A percentile compares a stretch with the other conserved stretches of the same genome.
Evolutionary conservation across 257 asterid species (phyloP).

Genomic region (Asclepias syriaca): DNA sequence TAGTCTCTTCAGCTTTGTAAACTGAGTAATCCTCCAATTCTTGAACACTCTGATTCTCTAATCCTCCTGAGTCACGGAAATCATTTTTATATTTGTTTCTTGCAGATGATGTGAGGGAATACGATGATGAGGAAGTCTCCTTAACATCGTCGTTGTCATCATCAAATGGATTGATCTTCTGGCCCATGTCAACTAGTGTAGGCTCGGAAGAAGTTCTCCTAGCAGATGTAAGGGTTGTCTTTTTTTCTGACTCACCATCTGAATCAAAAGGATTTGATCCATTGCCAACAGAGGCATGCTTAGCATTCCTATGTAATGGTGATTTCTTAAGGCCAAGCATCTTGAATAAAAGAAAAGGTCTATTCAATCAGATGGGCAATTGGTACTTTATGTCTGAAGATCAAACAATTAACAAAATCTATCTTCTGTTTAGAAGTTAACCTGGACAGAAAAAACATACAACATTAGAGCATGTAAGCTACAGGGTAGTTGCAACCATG

Average conservation of each 20-base stretch:
- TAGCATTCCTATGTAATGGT: slow-evolving; percentile 47
- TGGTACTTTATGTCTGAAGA: slow-evolving; percentile 5
- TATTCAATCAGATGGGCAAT: slow-evolving; percentile 17
- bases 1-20: slow-evolving; percentile 78
- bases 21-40: slow-evolving; percentile 75
- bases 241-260: slow-evolving; percentile 54
- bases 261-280: slow-evolving; percentile 76
- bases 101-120: slow-evolving; percentile 33
- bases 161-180: slow-evolving; percentile 61
- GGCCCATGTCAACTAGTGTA: slow-evolving; percentile 27
- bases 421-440: neutral
- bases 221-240: slow-evolving; percentile 39
- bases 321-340: slow-evolving; percentile 68
- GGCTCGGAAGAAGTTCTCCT: slow-evolving; percentile 62
- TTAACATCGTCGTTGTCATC: slow-evolving; percentile 40
- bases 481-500: neutral
- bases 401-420: slow-evolving; percentile 10
- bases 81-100: slow-evolving; percentile 60
- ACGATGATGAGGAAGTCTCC: slow-evolving; percentile 36
- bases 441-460: slow-evolving; percentile 7
- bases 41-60: slow-evolving; percentile 62
- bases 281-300: slow-evolving; percentile 35
- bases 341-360: slow-evolving; percentile 18
- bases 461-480: slow-evolving; percentile 9
- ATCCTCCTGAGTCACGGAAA: slow-evolving; percentile 69